A percentile compares a stretch with the other conserved stretches of the same genome.
Conservation (phyloP, 306 rosid genomes). For the Leucaena leucocephala region DNA sequence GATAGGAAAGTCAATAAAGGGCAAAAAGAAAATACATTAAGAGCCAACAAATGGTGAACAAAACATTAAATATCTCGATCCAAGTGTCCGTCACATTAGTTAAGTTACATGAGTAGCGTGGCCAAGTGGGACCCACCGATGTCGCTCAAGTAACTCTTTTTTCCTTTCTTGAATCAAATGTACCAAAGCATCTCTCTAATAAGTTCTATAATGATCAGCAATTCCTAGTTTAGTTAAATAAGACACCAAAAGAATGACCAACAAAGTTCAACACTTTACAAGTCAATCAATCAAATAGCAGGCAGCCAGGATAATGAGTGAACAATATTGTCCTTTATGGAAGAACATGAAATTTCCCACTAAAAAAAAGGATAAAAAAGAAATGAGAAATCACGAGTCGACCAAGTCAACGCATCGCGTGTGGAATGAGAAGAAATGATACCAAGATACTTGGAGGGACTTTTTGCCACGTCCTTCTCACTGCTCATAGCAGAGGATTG, state of each 20-base stretch:
- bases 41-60: constrained; percentile 32
- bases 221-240: neutral
- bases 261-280: neutral
- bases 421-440: neutral
- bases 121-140: neutral
- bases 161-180: neutral
- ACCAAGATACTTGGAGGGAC: neutral
- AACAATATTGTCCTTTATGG: neutral
- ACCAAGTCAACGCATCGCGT: neutral
- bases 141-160: neutral
- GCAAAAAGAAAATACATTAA: constrained; percentile 9
- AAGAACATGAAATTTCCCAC: neutral
- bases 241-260: neutral
- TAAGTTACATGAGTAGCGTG: neutral
- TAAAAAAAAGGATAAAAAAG: neutral
- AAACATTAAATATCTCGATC: neutral
- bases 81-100: neutral
- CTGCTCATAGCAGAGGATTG: neutral
- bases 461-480: neutral
- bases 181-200: neutral
- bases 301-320: neutral
- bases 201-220: neutral
- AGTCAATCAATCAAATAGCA: neutral
- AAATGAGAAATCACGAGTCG: neutral
- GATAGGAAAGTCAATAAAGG: neutral